Evolutionary conservation across 176 grass and related monocot genomes (phyloP), one percentile per base, ranked within the genome.

Genomic region (Calamus simplicifolius): DNA sequence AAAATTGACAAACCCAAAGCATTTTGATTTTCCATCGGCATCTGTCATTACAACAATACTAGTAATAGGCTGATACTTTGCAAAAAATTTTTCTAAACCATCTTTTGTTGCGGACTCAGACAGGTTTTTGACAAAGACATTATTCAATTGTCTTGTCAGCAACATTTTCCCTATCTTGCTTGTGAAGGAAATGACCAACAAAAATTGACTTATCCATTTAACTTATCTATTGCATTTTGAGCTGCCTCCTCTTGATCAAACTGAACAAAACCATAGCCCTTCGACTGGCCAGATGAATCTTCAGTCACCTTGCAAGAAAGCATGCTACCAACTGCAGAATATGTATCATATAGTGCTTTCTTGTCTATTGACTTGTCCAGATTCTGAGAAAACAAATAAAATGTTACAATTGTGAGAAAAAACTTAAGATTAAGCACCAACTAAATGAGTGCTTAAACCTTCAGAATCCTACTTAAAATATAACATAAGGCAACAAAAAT

Each of bases 1-100:
- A 61, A 98, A 98, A 63, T 98, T 98, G 30, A 98, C 88, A 85
- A 98, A 98, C 57, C 93, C 93, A 68, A 98, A 98, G 71, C 93
- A 98, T 68, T 90, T 98, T 19, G 93, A 98, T 59, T 72, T 98
- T 25, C 93, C 93, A 76, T 98, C 93, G 3, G 61, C 60, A 8
- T 88, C 87, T 18, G 74, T 64, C 93, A 98, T 98, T 70, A 98
- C 79, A 77, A 98, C 79, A 72, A 69, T 73, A 54, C 93, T 98
- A 23, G 87, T 98, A 25, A 98, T 89, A 48, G 78, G 58, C 52
- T 84, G 87, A 79, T 77, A 98, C 59, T 98, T 67, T 21, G 81
- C 93, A 74, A 98, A 98, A 67, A 89, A 64, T 61, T 92, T 82
- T 69, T 57, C 75, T 65, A 98, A 38, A 50, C 77, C 81, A 72